Base-by-base conservation (phyloP, 192 early-diverging fungal genomes). In the Phycomyces blakesleeanus region DNA sequence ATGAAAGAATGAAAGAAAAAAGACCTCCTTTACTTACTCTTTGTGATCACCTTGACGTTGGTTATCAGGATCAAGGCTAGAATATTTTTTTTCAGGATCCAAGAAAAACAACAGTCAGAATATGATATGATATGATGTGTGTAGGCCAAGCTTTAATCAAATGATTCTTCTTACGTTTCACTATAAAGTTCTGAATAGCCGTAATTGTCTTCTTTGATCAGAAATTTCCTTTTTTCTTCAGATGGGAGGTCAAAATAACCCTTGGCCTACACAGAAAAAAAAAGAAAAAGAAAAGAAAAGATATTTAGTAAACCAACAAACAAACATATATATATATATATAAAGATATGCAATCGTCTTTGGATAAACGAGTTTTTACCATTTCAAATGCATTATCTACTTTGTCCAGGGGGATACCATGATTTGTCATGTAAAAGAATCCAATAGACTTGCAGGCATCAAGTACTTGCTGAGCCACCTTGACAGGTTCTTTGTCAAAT, bases 351-450 rank as follows among this genome's bases (percentile, higher is more conserved):
- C 37, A 44, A 10, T 21, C 26, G 20, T 21, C 9, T 15, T 0
- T 26, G 24, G 15, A 6, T 24, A 34, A 20, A 8, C 55, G 21
- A 34, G 20, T 12, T 9, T 42, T 41, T 64, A 81, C 83, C 50
- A 71, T 8, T 12, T 54, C 68, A 71, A 89, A 87, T 42, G 85
- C 80, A 18, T 52, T 22, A 55, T 83, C 74, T 39, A 87, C 74
- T 9, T 72, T 55, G 11, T 61, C 29, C 27, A 80, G 67, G 16
- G 77, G 55, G 53, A 88, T 66, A 22, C 81, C 84, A 64, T 87
- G 85, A 65, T 87, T 82, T 47, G 75, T 76, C 42, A 85, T 73
- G 55, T 82, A 87, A 61, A 87, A 81, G 64, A 88, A 88, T 14
- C 83, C 85, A 51, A 81, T 76, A 6, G 73, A 67, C 29, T 64